phyloP scores from a whole-genome alignment of 225 moss, liverwort and hornwort genomes.

The Anthoceros angustus region DNA sequence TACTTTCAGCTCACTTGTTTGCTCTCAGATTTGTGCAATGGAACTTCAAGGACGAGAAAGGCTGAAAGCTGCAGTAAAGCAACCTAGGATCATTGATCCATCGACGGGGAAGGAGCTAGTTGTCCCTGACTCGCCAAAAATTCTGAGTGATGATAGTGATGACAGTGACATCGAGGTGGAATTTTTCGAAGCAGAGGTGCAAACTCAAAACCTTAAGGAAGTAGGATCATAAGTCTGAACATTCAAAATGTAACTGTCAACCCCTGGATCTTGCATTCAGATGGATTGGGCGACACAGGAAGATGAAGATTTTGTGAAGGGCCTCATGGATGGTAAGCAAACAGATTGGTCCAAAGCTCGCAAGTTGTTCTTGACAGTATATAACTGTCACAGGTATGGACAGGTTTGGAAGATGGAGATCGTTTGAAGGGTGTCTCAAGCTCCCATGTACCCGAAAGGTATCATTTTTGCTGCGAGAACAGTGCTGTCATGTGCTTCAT shows the following conservation, averaged over 20 bases:
- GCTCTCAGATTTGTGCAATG: slow-evolving; percentile 44
- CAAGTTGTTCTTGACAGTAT: slow-evolving; percentile 11
- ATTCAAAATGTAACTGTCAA: too few relatives aligned
- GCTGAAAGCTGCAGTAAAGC: slow-evolving; percentile 58
- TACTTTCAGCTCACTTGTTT: not conserved
- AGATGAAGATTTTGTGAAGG: slow-evolving; percentile 53
- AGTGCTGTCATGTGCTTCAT: not conserved
- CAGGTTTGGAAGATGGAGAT: slow-evolving; percentile 20
- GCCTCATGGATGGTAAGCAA: slow-evolving; percentile 38
- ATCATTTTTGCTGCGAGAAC: slow-evolving; percentile 9
- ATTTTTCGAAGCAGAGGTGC: slow-evolving; percentile 81
- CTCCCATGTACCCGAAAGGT: slow-evolving; percentile 49
- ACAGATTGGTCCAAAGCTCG: slow-evolving; percentile 16
- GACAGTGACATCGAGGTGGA: slow-evolving; percentile 60
- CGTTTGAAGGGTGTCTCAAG: slow-evolving; percentile 16
- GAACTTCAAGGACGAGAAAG: slow-evolving; percentile 51
- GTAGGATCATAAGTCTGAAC: not conserved
- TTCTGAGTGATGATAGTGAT: slow-evolving; percentile 36
- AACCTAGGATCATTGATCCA: slow-evolving; percentile 86
- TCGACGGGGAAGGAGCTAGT: slow-evolving; percentile 59
- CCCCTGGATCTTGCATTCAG: slow-evolving; percentile 18
- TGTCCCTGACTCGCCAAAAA: slow-evolving; percentile 20
- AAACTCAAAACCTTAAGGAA: too few relatives aligned
- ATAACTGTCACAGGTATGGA: slow-evolving; percentile 17
- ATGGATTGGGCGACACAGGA: slow-evolving; percentile 78